phyloP scores from a whole-genome alignment of 108 stramenopile genomes.

The Nitzschia sp. region DNA sequence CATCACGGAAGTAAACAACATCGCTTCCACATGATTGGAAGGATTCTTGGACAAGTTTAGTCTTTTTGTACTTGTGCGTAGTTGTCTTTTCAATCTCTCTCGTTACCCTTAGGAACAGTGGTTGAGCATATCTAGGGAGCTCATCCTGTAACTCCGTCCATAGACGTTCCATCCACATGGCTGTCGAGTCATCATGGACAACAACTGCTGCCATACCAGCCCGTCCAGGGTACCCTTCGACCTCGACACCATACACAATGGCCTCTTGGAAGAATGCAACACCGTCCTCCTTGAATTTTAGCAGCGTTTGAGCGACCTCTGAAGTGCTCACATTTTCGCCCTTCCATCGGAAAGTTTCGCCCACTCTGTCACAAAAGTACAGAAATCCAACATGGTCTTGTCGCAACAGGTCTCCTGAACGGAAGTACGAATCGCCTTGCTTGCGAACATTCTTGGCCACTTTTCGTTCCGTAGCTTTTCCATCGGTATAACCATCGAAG shows the following conservation, averaged over 20 bases:
- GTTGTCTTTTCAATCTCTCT: slow-evolving; percentile 20
- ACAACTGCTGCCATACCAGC: slow-evolving; percentile 23
- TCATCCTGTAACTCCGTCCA: slow-evolving; percentile 13
- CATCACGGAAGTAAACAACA: slow-evolving; percentile 18
- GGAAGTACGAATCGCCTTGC: slow-evolving; percentile 16
- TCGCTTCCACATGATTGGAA: slow-evolving; percentile 13
- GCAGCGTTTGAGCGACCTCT: slow-evolving; percentile 13
- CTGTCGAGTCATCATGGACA: neutral
- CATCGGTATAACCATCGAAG: slow-evolving; percentile 22
- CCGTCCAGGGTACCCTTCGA: slow-evolving; percentile 17
- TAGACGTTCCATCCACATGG: slow-evolving; percentile 8
- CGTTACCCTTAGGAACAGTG: slow-evolving; percentile 9
- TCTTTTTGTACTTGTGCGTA: slow-evolving; percentile 28
- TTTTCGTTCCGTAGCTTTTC: slow-evolving; percentile 7
- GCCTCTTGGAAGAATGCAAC: slow-evolving; percentile 9
- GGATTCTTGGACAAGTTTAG: slow-evolving; percentile 19
- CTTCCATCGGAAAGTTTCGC: slow-evolving; percentile 29
- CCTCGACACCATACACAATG: slow-evolving; percentile 22
- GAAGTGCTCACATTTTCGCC: slow-evolving; percentile 27
- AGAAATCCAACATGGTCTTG: slow-evolving; percentile 20
- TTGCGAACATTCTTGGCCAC: slow-evolving; percentile 16
- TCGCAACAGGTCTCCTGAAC: slow-evolving; percentile 16
- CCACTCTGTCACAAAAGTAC: slow-evolving; percentile 24
- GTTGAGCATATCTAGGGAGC: slow-evolving; percentile 22
- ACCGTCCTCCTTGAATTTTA: neutral